Evolutionary conservation across 2,329 filamentous ascomycete species (phyloP).

Genomic region (Arthroderma uncinatum): DNA sequence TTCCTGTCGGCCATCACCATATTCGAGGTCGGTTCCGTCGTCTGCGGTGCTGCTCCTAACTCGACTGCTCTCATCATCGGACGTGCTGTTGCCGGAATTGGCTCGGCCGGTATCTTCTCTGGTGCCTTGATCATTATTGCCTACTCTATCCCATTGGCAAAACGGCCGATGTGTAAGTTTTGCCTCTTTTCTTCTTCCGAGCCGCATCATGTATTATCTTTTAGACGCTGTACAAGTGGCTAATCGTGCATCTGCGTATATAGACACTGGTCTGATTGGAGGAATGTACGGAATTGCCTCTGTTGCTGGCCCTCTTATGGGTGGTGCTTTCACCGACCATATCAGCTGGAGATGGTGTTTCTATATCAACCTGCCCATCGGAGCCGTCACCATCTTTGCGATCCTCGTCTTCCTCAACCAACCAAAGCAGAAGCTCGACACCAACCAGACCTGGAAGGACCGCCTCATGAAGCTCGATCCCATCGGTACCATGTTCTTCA

Average conservation of each 20-base stretch:
- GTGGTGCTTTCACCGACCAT: constrained; percentile 8
- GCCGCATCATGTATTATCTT: too few relatives aligned
- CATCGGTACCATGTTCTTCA: constrained; percentile 48
- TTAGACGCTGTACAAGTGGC: too few relatives aligned
- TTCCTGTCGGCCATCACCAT: constrained; percentile 29
- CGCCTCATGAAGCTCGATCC: constrained; percentile 39
- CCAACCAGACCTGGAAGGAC: constrained; percentile 8
- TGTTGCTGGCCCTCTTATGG: constrained; percentile 23
- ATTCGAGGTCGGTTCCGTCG: constrained; percentile 33
- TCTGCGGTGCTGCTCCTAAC: constrained; percentile 28
- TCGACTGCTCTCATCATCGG: constrained; percentile 31
- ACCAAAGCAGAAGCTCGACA: too few relatives aligned
- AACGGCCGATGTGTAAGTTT: constrained; percentile 13
- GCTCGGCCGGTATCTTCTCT: constrained; percentile 28
- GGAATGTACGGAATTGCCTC: constrained; percentile 30
- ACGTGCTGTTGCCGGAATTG: constrained; percentile 27
- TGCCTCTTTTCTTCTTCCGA: constrained; percentile 30
- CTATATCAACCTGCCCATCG: constrained; percentile 10
- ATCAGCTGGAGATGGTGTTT: constrained; percentile 13
- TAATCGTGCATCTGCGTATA: constrained; percentile 22
- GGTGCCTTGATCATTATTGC: constrained; percentile 28
- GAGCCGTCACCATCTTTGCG: constrained; percentile 30
- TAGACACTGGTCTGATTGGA: constrained; percentile 26
- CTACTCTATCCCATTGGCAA: constrained; percentile 17
- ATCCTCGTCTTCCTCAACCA: constrained; percentile 18